Base-by-base conservation (phyloP, 768 basidiomycete genomes). In the Pulveroboletus sp. region DNA sequence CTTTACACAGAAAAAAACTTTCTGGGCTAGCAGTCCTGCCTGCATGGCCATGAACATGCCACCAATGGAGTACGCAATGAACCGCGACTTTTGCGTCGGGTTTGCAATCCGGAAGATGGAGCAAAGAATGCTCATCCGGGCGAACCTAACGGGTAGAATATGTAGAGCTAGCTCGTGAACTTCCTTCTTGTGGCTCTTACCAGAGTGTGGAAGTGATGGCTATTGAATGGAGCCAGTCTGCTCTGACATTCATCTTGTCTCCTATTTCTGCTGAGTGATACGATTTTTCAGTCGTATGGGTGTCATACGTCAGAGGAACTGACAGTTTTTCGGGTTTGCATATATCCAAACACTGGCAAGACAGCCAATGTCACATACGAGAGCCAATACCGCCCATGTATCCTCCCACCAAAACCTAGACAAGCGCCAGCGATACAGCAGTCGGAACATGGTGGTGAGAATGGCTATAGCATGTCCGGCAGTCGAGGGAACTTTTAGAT, bases 361-460 rank as follows among this genome's bases (percentile, higher is more conserved):
- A 47, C 60, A 65, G 9, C 8, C 39, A 7, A 63, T 39, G 33
- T 59, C 63, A 35, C 40, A 58, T 40, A 60, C 14, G 31, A 65
- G 63, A 7, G 64, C 63, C 31, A 56, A 8, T 2, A 49, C 43
- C 6, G 64, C 64, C 64, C 64, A 67, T 30, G 51, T 37, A 31
- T 65, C 64, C 21, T 65, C 64, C 64, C 64, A 67, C 51, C 58
- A 56, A 48, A 63, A 58, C 24, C 26, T 56, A 14, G 49, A 47
- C 26, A 56, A 43, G 36, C 31, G 37, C 46, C 51, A 60, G 37
- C 65, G 65, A 38, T 67, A 55, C 14, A 49, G 18, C 7, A 65
- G 49, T 38, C 64, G 55, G 24, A 56, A 49, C 3, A 37, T 26
- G 6, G 64, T 65, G 12, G 40, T n/a, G 14, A 54, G 28, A 12